Conservation (phyloP, 345 rosid species). For the Murraya paniculata region DNA sequence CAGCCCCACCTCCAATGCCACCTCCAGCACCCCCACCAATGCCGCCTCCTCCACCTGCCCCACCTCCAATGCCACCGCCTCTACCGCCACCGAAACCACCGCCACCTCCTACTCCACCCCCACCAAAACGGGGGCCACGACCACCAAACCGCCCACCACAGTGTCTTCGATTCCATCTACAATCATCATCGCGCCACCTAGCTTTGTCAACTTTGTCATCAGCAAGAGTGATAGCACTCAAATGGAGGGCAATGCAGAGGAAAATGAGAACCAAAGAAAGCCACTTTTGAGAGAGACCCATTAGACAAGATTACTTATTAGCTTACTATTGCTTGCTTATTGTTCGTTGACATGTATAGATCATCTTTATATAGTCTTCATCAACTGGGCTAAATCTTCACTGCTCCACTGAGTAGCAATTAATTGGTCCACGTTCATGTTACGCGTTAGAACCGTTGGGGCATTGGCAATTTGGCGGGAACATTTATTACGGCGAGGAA, state of each 20-base stretch:
- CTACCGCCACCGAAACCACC: slow-evolving; percentile 31
- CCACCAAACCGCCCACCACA: slow-evolving; percentile 27
- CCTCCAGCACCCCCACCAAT: slow-evolving; percentile 22
- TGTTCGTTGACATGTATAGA: not conserved
- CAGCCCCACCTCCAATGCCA: slow-evolving; percentile 29
- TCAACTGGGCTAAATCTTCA: not conserved
- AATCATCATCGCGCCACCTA: slow-evolving; percentile 32
- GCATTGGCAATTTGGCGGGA: slow-evolving; percentile 20
- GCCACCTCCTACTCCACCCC: slow-evolving; percentile 32
- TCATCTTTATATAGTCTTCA: slow-evolving; percentile 13
- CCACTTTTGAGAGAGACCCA: slow-evolving; percentile 33
- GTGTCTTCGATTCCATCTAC: slow-evolving; percentile 30
- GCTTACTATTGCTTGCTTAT: not conserved
- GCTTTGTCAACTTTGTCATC: slow-evolving; percentile 26
- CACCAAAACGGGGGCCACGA: slow-evolving; percentile 18
- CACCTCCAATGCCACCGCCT: slow-evolving; percentile 25
- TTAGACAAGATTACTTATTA: not conserved
- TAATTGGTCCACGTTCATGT: slow-evolving; percentile 16
- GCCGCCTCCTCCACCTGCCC: slow-evolving; percentile 15
- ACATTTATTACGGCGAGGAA: slow-evolving; percentile 23
- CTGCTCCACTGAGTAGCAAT: slow-evolving; percentile 8
- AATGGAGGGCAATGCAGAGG: slow-evolving; percentile 20
- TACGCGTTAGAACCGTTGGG: slow-evolving; percentile 40
- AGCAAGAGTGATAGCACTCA: slow-evolving; percentile 26
- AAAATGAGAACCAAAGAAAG: slow-evolving; percentile 36